Conservation (phyloP, 108 stramenopile genomes). For the Epithemia pelagica region DNA sequence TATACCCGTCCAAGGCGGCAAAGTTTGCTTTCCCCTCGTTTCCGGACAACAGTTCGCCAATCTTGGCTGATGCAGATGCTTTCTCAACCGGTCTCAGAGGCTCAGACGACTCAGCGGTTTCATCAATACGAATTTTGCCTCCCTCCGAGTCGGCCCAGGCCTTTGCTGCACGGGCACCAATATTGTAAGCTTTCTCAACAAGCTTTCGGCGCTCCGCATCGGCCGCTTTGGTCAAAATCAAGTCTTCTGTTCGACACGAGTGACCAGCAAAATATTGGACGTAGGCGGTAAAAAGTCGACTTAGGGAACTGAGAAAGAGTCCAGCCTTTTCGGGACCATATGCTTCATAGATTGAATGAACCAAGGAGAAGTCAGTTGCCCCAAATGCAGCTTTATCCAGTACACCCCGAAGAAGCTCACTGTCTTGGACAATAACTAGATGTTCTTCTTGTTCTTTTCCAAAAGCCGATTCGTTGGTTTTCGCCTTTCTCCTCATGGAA, state of each 20-base stretch:
- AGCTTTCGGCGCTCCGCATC: conserved; percentile 67
- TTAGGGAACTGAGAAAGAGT: conserved; percentile 81
- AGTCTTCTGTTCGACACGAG: conserved; percentile 97
- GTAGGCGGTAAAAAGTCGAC: conserved; percentile 93
- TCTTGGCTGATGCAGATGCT: conserved; percentile 68
- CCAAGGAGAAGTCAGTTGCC: conserved; percentile 84
- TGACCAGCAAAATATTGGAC: conserved; percentile 93
- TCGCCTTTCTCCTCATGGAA: conserved; percentile 87
- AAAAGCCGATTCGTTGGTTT: conserved; percentile 86
- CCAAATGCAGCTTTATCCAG: conserved; percentile 98
- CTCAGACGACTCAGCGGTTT: conserved; percentile 28
- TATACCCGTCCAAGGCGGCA: conserved; percentile 88
- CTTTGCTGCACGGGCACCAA: conserved; percentile 77
- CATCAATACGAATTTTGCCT: conserved; percentile 79
- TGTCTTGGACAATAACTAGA: conserved; percentile 83
- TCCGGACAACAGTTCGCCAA: conserved; percentile 69
- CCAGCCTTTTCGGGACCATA: conserved; percentile 92
- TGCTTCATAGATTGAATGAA: conserved; percentile 95
- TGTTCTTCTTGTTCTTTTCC: conserved; percentile 87
- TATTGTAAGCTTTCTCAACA: conserved; percentile 72
- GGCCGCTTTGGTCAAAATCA: conserved; percentile 80
- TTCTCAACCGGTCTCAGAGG: conserved; percentile 78
- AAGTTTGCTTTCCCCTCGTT: conserved; percentile 79
- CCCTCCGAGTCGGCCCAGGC: conserved; percentile 92
- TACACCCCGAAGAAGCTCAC: conserved; percentile 90